Evolutionary conservation across 1,139 yeast species (phyloP), one percentile per base, ranked within the genome.

Genomic region (Hemisphaericaspora subhashii): DNA sequence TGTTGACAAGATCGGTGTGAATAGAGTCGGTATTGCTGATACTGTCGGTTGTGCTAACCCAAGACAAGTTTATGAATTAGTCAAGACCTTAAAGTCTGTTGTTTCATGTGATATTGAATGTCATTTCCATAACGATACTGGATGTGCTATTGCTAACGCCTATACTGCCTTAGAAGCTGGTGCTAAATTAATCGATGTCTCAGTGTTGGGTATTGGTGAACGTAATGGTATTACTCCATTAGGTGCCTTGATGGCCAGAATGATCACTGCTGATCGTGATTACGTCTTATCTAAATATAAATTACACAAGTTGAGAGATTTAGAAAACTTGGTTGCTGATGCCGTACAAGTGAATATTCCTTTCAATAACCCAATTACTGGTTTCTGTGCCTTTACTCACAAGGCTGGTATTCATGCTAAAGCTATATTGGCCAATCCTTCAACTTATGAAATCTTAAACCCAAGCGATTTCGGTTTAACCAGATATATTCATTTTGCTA

Each of bases 21-120:
- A 77, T 56, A 65, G 82, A 58, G 79, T 77, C 36, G 82, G 82
- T 51, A 76, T 77, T 55, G 82, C 82, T 38, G 82, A 77, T 57
- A 77, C 82, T 22, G 81, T 77, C 33, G 82, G 82, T 37, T 76
- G 82, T 57, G 82, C 81, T 37, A 75, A 77, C 54, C 81, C 81
- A 40, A 68, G 81, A 60, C 82, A 77, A 55, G 82, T 77, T 36
- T 77, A 75, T 52, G 81, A 77, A 54, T 65, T 77, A 52, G 79
- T 77, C 41, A 70, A 77, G 57, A 76, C 81, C 11, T 70, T 77
- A 50, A 76, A 70, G 52, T 68, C 78, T 10, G 80, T 76, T 27
- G 81, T 77, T 31, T 62, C 63, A 21, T 77, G 81, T 63, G 82
- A 77, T 48, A 76, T 77, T 47, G 82, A 77, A 56, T 73, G 80